Evolutionary conservation across 768 basidiomycete species (phyloP).

Genomic region (Crucibulum laeve): DNA sequence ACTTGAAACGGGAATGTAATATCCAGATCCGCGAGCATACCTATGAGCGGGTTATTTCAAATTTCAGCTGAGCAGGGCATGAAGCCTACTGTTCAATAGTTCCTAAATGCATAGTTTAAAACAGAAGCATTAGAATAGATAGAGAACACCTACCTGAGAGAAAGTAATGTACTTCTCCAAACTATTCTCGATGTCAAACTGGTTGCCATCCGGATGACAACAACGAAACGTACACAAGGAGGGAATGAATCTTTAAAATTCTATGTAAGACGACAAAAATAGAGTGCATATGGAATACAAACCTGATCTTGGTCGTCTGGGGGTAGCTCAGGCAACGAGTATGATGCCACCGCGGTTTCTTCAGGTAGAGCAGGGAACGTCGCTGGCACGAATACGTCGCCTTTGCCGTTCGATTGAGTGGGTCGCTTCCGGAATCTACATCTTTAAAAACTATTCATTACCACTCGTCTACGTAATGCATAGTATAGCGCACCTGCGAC

Average conservation of each 20-base stretch:
- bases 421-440: conserved; percentile 43
- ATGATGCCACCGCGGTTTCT: conserved; percentile 10
- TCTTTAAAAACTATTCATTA: too few species aligned
- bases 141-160: conserved; percentile 25
- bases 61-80: neutral
- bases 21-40: conserved; percentile 48
- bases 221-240: conserved; percentile 47
- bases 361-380: conserved; percentile 41
- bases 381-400: conserved; percentile 44
- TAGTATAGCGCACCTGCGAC: conserved; percentile 34
- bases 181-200: conserved; percentile 9
- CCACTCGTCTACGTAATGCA: too few species aligned
- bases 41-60: conserved; percentile 17
- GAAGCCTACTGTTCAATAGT: neutral
- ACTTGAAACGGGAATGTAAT: conserved; percentile 38
- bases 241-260: conserved; percentile 44
- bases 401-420: conserved; percentile 23
- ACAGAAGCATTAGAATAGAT: neutral
- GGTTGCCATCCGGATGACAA: neutral
- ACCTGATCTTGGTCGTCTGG: conserved; percentile 48
- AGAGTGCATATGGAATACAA: neutral
- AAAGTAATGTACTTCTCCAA: conserved; percentile 45
- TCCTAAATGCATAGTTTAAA: neutral
- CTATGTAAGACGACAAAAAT: neutral
- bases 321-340: conserved; percentile 27